Conservation (phyloP, 2,329 filamentous ascomycete species). For the Pseudogymnoascus sp. region DNA sequence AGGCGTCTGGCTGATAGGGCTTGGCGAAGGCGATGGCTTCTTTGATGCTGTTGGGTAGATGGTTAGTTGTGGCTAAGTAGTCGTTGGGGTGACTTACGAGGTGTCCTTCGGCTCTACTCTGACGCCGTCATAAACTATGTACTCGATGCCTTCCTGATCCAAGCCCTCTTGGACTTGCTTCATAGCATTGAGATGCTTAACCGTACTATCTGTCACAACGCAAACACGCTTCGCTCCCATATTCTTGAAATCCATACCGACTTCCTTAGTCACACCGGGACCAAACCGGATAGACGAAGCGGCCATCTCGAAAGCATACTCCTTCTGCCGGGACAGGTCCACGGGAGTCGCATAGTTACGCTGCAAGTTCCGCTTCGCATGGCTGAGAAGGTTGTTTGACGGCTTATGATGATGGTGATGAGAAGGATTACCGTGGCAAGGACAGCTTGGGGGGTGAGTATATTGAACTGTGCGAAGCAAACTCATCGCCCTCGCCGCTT, state of each 20-base stretch:
- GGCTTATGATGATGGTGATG: conserved; percentile 55
- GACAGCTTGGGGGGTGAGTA: conserved; percentile 77
- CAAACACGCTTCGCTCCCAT: conserved; percentile 79
- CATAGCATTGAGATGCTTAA: conserved; percentile 79
- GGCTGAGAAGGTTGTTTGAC: conserved; percentile 31
- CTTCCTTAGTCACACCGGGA: conserved; percentile 85
- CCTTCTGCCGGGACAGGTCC: conserved; percentile 65
- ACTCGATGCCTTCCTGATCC: conserved; percentile 68
- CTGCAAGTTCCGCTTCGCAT: conserved; percentile 37
- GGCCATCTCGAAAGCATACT: conserved; percentile 99
- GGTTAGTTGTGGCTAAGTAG: background rate
- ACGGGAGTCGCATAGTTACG: conserved; percentile 66
- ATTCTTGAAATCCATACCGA: conserved; percentile 96
- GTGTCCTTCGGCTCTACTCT: conserved; percentile 90
- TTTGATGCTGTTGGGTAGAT: conserved; percentile 51
- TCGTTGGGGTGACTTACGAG: conserved; percentile 48
- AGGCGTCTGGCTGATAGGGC: conserved; percentile 74
- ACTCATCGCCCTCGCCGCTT: conserved; percentile 56
- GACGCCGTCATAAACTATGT: conserved; percentile 71
- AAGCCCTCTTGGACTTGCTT: conserved; percentile 78
- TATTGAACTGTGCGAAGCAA: conserved; percentile 86
- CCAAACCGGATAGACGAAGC: conserved; percentile 92
- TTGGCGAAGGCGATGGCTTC: conserved; percentile 85
- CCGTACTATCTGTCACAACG: conserved; percentile 82
- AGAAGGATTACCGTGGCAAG: conserved; percentile 83